phyloP scores from a whole-genome alignment of 148 eudicot species.

The Simmondsia chinensis region DNA sequence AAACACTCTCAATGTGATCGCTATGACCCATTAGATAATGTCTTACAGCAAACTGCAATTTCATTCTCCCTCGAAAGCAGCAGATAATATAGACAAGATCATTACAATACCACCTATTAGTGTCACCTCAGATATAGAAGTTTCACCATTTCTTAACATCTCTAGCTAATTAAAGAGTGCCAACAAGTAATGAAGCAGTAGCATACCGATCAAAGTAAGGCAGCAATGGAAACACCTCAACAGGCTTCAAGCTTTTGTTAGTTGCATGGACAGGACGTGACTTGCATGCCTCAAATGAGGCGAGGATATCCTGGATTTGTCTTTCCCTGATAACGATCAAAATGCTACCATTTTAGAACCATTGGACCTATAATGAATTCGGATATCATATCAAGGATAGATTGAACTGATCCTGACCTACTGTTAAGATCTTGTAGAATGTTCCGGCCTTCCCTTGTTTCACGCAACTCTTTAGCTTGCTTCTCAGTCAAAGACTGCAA shows the following conservation, averaged over 20 bases:
- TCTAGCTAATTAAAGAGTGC: no score
- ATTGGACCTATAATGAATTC: no score
- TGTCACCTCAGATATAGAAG: background rate
- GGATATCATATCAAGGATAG: background rate
- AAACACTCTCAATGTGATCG: no score
- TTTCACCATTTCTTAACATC: no score
- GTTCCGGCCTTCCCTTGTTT: slow-evolving; percentile 50
- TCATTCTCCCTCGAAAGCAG: no score
- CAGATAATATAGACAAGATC: no score
- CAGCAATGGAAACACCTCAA: slow-evolving; percentile 68
- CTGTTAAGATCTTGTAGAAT: slow-evolving; percentile 54
- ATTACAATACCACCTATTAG: no score
- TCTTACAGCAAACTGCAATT: no score
- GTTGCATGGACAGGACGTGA: slow-evolving; percentile 81
- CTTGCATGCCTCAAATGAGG: slow-evolving; percentile 85
- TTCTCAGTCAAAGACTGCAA: slow-evolving; percentile 83
- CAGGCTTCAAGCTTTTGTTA: slow-evolving; percentile 59
- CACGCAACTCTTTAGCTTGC: slow-evolving; percentile 87
- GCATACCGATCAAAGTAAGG: slow-evolving; percentile 89
- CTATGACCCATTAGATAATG: no score
- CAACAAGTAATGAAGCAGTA: background rate
- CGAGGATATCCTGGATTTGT: slow-evolving; percentile 67
- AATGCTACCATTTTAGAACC: background rate
- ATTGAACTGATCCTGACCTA: slow-evolving; percentile 37
- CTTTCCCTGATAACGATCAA: slow-evolving; percentile 43